Conservation (phyloP, 768 basidiomycete species). For the Pulveroboletus sp. region DNA sequence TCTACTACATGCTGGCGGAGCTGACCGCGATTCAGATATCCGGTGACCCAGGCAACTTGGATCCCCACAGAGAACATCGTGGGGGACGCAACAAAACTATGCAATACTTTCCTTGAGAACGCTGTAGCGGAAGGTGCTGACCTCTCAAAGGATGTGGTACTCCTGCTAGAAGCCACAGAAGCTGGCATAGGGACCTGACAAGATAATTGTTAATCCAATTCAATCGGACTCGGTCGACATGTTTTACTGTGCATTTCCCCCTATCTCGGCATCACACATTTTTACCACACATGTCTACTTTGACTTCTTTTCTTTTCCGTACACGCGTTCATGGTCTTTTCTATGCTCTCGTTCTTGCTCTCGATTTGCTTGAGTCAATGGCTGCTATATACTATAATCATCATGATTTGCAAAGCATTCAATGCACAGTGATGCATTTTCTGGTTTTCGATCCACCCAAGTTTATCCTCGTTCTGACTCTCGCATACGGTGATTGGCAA, state of each 20-base stretch:
- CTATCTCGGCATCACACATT: neutral
- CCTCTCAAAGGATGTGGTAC: conserved; percentile 11
- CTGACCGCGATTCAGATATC: conserved; percentile 16
- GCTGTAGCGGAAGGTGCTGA: conserved; percentile 19
- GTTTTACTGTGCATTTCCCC: neutral
- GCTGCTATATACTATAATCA: neutral
- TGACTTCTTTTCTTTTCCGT: no score
- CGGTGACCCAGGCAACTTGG: conserved; percentile 28
- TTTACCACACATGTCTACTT: neutral
- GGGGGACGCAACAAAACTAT: conserved; percentile 15
- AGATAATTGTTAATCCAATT: neutral
- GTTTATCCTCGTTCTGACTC: no score
- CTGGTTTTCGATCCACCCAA: no score
- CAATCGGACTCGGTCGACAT: no score
- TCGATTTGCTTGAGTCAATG: neutral
- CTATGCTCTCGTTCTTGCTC: no score
- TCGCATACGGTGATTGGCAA: no score
- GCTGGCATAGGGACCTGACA: conserved; percentile 13
- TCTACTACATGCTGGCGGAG: neutral
- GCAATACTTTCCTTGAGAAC: conserved; percentile 15
- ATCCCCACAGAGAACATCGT: conserved; percentile 28
- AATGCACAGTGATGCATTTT: neutral
- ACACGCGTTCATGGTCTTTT: no score
- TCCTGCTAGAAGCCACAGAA: conserved; percentile 22
- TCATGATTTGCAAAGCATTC: neutral